A percentile compares a stretch with the other conserved stretches of the same genome.
phyloP scores from a whole-genome alignment of 345 rosid species.

The Syzygium jambos region DNA sequence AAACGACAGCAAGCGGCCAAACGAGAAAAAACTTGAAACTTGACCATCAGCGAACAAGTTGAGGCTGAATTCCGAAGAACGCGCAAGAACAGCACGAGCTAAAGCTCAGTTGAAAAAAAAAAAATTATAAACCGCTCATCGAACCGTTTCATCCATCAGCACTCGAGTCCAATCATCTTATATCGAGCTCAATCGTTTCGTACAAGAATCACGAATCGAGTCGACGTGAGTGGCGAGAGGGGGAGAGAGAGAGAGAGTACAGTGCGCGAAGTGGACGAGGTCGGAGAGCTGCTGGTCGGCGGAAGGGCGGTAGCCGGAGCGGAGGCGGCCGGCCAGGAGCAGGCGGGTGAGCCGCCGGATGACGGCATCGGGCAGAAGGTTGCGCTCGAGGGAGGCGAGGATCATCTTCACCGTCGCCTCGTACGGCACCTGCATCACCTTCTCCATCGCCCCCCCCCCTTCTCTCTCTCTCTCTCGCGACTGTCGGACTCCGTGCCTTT shows the following conservation, averaged over 20 bases:
- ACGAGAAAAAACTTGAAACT: neutral
- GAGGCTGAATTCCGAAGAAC: neutral
- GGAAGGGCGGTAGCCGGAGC: slow-evolving; percentile 51
- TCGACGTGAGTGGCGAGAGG: neutral
- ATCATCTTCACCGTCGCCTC: slow-evolving; percentile 38
- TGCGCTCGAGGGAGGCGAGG: slow-evolving; percentile 57
- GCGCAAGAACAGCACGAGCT: neutral
- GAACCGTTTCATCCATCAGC: neutral
- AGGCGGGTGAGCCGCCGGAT: slow-evolving; percentile 54
- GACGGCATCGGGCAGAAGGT: slow-evolving; percentile 61
- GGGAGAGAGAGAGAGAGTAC: slow-evolving; percentile 11
- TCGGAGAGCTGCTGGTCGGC: slow-evolving; percentile 53
- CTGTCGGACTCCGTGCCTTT: neutral
- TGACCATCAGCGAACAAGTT: neutral
- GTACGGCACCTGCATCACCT: slow-evolving; percentile 43
- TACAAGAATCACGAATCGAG: neutral
- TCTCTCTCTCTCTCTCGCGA: neutral
- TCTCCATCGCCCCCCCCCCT: slow-evolving; percentile 31
- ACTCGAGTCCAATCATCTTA: neutral
- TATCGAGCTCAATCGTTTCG: neutral
- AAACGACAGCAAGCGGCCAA: neutral
- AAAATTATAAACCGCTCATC: neutral
- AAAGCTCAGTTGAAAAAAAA: neutral
- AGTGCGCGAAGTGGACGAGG: slow-evolving; percentile 50
- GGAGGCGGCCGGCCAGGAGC: slow-evolving; percentile 64